Evolutionary conservation across 129 eudicot species (phyloP).

Genomic region (Solidago caesia): DNA sequence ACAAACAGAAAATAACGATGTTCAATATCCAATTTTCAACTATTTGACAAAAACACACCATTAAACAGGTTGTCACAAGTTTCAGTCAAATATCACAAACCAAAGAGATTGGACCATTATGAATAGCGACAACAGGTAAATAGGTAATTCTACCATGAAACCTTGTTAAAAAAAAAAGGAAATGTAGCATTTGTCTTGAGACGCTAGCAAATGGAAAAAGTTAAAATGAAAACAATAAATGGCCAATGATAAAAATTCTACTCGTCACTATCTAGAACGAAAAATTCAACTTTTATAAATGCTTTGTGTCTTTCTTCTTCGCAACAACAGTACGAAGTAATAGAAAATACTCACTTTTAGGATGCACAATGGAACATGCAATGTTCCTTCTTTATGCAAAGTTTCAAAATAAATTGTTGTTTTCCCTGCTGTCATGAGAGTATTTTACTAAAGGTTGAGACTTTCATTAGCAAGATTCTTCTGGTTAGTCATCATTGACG

Average conservation of each 20-base stretch:
- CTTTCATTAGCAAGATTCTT: background rate
- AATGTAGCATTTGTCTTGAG: background rate
- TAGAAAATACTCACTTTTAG: background rate
- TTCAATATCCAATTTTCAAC: background rate
- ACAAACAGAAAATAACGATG: background rate
- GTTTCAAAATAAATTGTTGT: background rate
- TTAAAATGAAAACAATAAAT: no score
- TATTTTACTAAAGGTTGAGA: background rate
- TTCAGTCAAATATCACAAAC: no score
- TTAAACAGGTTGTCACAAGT: background rate
- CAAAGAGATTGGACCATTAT: background rate
- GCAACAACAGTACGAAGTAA: background rate
- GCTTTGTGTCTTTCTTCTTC: background rate
- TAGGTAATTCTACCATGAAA: background rate
- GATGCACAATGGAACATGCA: slow-evolving; percentile 19
- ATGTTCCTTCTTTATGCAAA: slow-evolving; percentile 1
- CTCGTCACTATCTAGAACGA: background rate
- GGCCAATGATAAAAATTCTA: background rate
- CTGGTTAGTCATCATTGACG: slow-evolving; percentile 2
- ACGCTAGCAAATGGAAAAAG: no score
- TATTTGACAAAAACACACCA: background rate
- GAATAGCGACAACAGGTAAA: background rate
- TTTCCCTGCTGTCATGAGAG: background rate
- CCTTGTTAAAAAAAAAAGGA: background rate
- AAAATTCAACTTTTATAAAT: background rate